These are phyloP conservation scores for Apiospora saccharicola DNA, from an alignment of 2,329 filamentous ascomycete species.

Conservation along the genomic window DNA sequence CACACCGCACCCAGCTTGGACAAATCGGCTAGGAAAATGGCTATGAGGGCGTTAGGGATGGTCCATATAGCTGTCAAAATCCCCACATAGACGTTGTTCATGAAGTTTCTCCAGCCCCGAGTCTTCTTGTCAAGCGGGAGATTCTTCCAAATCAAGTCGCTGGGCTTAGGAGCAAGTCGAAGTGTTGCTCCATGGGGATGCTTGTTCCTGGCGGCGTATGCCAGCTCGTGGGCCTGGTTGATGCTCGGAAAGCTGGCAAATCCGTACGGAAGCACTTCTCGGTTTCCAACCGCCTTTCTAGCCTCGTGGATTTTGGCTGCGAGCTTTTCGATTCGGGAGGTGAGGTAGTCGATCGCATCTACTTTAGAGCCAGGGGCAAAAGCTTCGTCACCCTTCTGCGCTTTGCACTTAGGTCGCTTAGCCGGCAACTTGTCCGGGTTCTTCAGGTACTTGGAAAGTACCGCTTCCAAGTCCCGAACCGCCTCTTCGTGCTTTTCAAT, in stretches of 20 bases:
- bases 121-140: conserved; percentile 73
- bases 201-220: conserved; percentile 81
- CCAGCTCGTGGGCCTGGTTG: conserved; percentile 85
- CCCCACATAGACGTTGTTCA: conserved; percentile 86
- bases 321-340: conserved; percentile 81
- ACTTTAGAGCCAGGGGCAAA: conserved; percentile 76
- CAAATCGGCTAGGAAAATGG: conserved; percentile 90
- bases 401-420: conserved; percentile 78
- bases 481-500: conserved; percentile 84
- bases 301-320: conserved; percentile 87
- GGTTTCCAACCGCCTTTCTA: conserved; percentile 81
- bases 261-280: conserved; percentile 88
- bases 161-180: conserved; percentile 81
- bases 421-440: conserved; percentile 82
- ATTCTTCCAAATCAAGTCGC: conserved; percentile 97
- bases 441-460: conserved; percentile 89
- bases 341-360: conserved; percentile 94
- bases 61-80: conserved; percentile 87
- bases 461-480: conserved; percentile 82
- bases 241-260: conserved; percentile 95
- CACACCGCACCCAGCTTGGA: conserved; percentile 82
- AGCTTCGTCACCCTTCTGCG: conserved; percentile 79
- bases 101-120: conserved; percentile 73
- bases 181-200: conserved; percentile 81
- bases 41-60: conserved; percentile 91